Evolutionary conservation across 495 filamentous ascomycete species (phyloP).

Genomic region (Penicillium subrubescens): DNA sequence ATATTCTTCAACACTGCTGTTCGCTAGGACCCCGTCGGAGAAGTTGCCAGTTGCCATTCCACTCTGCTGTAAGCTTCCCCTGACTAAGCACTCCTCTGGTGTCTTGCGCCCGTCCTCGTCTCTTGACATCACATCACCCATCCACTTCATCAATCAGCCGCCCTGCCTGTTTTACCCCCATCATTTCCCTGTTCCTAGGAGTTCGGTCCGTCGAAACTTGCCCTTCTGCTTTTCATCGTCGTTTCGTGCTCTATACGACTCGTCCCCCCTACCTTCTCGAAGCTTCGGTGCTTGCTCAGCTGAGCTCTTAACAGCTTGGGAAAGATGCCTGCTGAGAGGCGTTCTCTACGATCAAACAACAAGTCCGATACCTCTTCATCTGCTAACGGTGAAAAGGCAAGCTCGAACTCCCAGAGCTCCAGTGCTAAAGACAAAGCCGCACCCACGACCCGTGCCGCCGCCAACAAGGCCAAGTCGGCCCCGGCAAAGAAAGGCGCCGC

Average conservation of each 20-base stretch:
- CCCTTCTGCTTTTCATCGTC: slow-evolving; percentile 23
- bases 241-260: slow-evolving; percentile 19
- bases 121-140: slow-evolving; percentile 54
- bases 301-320: slow-evolving; percentile 38
- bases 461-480: slow-evolving; percentile 52
- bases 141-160: slow-evolving; percentile 42
- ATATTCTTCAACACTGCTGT: not conserved
- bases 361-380: slow-evolving; percentile 58
- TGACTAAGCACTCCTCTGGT: slow-evolving; percentile 47
- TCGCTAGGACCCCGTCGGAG: not conserved
- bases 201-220: slow-evolving; percentile 23
- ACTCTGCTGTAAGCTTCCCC: slow-evolving; percentile 32
- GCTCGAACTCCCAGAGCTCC: slow-evolving; percentile 54
- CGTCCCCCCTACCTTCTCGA: slow-evolving; percentile 35
- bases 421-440: slow-evolving; percentile 51
- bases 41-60: not conserved
- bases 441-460: slow-evolving; percentile 45
- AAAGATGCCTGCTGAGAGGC: slow-evolving; percentile 60
- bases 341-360: slow-evolving; percentile 58
- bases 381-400: slow-evolving; percentile 58
- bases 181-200: slow-evolving; percentile 23
- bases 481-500: slow-evolving; percentile 51
- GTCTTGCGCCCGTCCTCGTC: slow-evolving; percentile 42
- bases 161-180: slow-evolving; percentile 25
- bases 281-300: slow-evolving; percentile 37